These are phyloP conservation scores for Xylariaceae sp. DNA, from an alignment of 2,329 filamentous ascomycete species.

Conservation along the genomic window DNA sequence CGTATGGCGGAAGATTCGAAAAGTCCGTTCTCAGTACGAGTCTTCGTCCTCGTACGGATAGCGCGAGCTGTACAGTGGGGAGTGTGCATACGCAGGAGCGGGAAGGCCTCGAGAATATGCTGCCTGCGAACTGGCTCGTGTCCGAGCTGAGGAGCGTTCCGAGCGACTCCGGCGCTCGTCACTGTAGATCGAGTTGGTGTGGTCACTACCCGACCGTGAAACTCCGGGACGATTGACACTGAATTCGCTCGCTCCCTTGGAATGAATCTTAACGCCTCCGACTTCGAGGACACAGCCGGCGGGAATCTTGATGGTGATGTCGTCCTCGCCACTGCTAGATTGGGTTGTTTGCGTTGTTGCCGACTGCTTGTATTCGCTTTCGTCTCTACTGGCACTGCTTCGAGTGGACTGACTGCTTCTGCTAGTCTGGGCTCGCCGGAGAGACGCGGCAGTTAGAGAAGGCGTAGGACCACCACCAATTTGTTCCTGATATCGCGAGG, in stretches of 20 bases:
- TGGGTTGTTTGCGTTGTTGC: constrained; percentile 57
- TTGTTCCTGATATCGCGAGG: constrained; percentile 49
- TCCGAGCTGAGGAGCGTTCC: constrained; percentile 42
- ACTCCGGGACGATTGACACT: constrained; percentile 41
- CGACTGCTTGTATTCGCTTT: constrained; percentile 58
- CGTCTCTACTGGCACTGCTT: constrained; percentile 56
- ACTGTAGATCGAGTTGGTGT: constrained; percentile 41
- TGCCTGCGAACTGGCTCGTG: constrained; percentile 47
- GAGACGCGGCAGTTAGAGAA: constrained; percentile 51
- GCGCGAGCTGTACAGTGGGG: constrained; percentile 11
- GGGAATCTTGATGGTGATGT: constrained; percentile 57
- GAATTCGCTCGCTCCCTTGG: constrained; percentile 55
- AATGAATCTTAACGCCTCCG: constrained; percentile 54
- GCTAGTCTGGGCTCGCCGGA: constrained; percentile 46
- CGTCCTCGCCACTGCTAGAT: constrained; percentile 49
- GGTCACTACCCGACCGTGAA: constrained; percentile 45
- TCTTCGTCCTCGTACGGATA: constrained; percentile 9
- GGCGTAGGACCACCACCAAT: constrained; percentile 40
- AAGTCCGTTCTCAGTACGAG: background rate
- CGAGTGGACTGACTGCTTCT: constrained; percentile 53
- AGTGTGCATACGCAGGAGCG: constrained; percentile 13
- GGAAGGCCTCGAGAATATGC: constrained; percentile 36
- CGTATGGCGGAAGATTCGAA: background rate
- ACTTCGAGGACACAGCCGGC: constrained; percentile 52
- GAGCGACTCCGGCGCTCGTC: constrained; percentile 42